Evolutionary conservation across 2,329 filamentous ascomycete genomes (phyloP).

Genomic region (Sclerotinia trifoliorum): DNA sequence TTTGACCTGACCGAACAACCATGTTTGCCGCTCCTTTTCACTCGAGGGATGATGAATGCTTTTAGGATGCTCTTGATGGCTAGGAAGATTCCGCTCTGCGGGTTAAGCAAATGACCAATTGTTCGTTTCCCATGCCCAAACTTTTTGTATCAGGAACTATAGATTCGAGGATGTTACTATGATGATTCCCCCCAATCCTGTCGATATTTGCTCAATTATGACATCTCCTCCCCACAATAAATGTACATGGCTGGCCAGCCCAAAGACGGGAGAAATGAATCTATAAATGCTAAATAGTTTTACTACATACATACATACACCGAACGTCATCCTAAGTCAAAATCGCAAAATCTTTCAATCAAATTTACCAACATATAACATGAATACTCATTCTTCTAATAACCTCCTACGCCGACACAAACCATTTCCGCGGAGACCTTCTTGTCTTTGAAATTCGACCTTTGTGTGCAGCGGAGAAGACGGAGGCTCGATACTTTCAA

Average conservation of each 20-base stretch:
- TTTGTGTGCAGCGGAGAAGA: slow-evolving; percentile 27
- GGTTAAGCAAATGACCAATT: background rate
- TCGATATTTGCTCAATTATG: background rate
- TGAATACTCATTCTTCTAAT: background rate
- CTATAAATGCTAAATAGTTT: too few species aligned
- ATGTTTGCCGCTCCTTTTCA: background rate
- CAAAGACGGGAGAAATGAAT: too few species aligned
- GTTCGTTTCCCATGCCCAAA: background rate
- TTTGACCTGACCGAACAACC: background rate
- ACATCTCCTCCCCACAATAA: background rate
- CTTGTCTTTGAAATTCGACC: slow-evolving; percentile 23
- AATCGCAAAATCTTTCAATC: too few species aligned
- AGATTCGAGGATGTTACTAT: background rate
- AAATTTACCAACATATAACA: too few species aligned
- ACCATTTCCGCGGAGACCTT: background rate
- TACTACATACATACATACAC: too few species aligned
- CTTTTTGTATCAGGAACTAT: background rate
- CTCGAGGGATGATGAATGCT: background rate
- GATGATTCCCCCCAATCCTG: background rate
- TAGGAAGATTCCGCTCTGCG: background rate
- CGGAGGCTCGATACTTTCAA: slow-evolving; percentile 30
- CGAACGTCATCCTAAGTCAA: too few species aligned
- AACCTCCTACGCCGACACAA: background rate
- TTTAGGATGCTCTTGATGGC: background rate
- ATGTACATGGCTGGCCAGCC: too few species aligned